phyloP scores from a whole-genome alignment of 768 basidiomycete species.

The Rhizopogon roseolus region DNA sequence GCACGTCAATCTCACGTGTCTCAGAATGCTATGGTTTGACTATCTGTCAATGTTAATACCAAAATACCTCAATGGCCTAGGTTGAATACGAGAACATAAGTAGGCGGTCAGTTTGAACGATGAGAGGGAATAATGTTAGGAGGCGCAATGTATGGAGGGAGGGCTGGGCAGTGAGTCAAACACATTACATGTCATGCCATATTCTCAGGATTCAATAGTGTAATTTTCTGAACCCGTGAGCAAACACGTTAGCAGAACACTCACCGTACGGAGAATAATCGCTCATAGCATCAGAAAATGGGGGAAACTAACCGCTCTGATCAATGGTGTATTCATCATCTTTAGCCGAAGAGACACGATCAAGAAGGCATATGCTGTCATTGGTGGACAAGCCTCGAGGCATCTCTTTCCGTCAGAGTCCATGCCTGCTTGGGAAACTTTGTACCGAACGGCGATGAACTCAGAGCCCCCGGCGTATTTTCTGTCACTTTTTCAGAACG shows the following conservation, averaged over 20 bases:
- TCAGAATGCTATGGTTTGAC: neutral
- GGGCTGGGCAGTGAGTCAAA: neutral
- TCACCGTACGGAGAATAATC: neutral
- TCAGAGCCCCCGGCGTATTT: neutral
- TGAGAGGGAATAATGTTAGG: neutral
- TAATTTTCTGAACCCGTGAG: neutral
- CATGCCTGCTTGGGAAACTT: conserved; percentile 43
- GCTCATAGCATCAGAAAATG: no score
- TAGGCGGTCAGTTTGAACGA: neutral
- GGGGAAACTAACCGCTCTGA: conserved; percentile 19
- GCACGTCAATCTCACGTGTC: no score
- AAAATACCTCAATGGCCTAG: neutral
- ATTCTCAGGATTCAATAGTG: neutral
- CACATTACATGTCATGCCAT: no score
- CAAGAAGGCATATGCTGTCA: conserved; percentile 37
- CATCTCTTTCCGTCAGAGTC: conserved; percentile 34
- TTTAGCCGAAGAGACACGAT: conserved; percentile 42
- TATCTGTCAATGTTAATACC: neutral
- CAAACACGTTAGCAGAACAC: neutral
- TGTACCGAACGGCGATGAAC: conserved; percentile 46
- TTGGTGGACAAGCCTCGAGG: conserved; percentile 30
- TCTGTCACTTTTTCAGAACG: neutral
- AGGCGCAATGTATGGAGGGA: neutral
- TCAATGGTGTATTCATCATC: conserved; percentile 46
- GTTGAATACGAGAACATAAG: neutral